Conservation (phyloP, 2,329 filamentous ascomycete genomes). For the Chrysoporthe puriensis region DNA sequence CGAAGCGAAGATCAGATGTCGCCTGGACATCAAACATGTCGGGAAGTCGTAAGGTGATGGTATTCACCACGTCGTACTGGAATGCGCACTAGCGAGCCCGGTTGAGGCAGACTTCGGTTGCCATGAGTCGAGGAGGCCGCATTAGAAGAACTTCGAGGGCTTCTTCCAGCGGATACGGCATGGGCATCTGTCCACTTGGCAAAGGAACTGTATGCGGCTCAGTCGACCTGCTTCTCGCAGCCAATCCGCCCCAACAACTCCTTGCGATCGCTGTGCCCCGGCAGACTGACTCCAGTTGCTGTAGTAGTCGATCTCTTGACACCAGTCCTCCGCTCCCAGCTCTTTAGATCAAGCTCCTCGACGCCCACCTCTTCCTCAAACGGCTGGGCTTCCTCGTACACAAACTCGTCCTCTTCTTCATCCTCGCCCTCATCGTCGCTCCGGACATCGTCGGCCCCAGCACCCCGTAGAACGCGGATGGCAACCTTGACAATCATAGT, state of each 20-base stretch:
- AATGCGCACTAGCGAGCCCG: not conserved
- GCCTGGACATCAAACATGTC: conserved; percentile 20
- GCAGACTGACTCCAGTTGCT: conserved; percentile 63
- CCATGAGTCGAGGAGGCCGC: not conserved
- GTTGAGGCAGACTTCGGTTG: not conserved
- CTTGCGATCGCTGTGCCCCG: conserved; percentile 75
- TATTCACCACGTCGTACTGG: not conserved
- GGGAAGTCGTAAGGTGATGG: not conserved
- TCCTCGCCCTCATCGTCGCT: conserved; percentile 83
- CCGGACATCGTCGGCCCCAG: conserved; percentile 79
- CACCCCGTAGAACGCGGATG: conserved; percentile 75
- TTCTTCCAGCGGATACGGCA: not conserved
- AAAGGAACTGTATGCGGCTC: not conserved
- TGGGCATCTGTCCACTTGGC: not conserved
- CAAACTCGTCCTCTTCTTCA: conserved; percentile 53
- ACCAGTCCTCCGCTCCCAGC: conserved; percentile 61
- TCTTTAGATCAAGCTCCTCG: conserved; percentile 69
- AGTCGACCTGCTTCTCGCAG: conserved; percentile 74
- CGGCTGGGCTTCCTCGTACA: conserved; percentile 58
- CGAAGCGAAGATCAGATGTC: conserved; percentile 27
- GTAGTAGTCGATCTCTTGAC: conserved; percentile 56
- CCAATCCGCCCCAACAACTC: conserved; percentile 81
- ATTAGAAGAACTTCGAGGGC: not conserved
- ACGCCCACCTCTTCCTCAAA: conserved; percentile 78
- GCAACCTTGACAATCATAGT: conserved; percentile 85